These are phyloP conservation scores for Backusella luteola DNA, from an alignment of 192 early-diverging fungal species.

Conservation along the genomic window DNA sequence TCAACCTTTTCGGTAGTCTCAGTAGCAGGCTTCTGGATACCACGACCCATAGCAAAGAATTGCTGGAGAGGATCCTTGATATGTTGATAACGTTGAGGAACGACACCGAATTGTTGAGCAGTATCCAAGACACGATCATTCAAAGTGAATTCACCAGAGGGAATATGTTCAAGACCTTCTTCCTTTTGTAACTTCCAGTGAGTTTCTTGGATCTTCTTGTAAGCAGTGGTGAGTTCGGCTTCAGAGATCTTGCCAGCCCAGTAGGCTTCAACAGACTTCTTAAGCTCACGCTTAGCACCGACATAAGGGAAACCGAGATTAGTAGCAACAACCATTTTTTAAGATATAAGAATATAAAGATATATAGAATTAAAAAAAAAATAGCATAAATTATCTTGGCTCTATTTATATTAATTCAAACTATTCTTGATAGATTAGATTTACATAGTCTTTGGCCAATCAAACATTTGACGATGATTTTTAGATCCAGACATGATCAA, in stretches of 20 bases:
- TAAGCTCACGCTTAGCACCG: slow-evolving; percentile 93
- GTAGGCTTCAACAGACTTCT: slow-evolving; percentile 92
- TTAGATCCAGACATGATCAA: neutral
- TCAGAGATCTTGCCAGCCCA: slow-evolving; percentile 88
- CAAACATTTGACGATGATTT: neutral
- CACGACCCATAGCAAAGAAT: slow-evolving; percentile 98
- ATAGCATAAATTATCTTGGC: neutral
- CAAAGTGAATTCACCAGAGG: slow-evolving; percentile 93
- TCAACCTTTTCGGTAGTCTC: slow-evolving; percentile 71
- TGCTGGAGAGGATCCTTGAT: slow-evolving; percentile 60
- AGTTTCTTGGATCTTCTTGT: slow-evolving; percentile 70
- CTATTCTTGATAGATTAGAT: neutral
- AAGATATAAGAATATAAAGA: neutral
- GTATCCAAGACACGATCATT: slow-evolving; percentile 77
- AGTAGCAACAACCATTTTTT: slow-evolving; percentile 39
- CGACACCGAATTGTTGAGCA: slow-evolving; percentile 57
- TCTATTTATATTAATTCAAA: slow-evolving; percentile 3
- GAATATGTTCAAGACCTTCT: slow-evolving; percentile 80
- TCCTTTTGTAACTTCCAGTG: slow-evolving; percentile 67
- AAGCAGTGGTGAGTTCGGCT: slow-evolving; percentile 63
- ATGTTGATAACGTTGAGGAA: slow-evolving; percentile 56
- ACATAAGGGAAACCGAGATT: slow-evolving; percentile 88
- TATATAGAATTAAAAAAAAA: slow-evolving; percentile 4
- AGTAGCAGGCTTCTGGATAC: slow-evolving; percentile 72
- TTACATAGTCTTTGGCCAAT: neutral